Base-by-base conservation (phyloP, 371 early-diverging fungal genomes). In the Mucor mucedo region DNA sequence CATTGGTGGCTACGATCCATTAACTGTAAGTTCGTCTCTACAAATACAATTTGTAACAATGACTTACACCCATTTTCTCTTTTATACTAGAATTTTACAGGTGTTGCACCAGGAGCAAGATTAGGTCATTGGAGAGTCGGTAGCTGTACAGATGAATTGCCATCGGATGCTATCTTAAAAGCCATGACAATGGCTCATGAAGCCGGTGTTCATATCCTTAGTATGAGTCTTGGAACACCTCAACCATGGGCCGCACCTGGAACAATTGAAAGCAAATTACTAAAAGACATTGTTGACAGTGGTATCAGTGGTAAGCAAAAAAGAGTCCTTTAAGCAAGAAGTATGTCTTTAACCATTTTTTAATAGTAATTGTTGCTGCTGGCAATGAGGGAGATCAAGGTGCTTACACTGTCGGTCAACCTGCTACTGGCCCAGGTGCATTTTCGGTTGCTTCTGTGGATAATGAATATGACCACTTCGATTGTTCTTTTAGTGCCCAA, bases 381-480 rank as follows among this genome's bases (percentile, higher is more conserved):
- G 88, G 88, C 2, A 91, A 90, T 63, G 63, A 72, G 21, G 89
- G 88, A 4, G 32, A 16, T 9, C 42, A 71, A 9, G 90, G 91
- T 2, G 53, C 80, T 10, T 57, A 41, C 79, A 62, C 55, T 61
- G 73, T 14, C 63, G 70, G 2, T 66, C 70, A 10, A 1, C 90
- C 90, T 5, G 78, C 74, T 30, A 77, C 81, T 30, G 75, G 80
- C 2, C 38, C 27, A 4, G 69, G 66, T 6, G 85, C 80, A 1
- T 71, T 86, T 44, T 69, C 73, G 35, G 85, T 90, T 33, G 90
- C 84, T 13, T 85, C 89, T 5, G 69, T 87, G 30, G 84, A 88
- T 30, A 84, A 75, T 47, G 55, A 55, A 30, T 66, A 56, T 35
- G 14, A 41, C 14, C 38, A 41, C 2, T 21, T 4, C 7, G 16